Conservation (phyloP, 2,329 filamentous ascomycete genomes). For the Colletotrichum sp. region DNA sequence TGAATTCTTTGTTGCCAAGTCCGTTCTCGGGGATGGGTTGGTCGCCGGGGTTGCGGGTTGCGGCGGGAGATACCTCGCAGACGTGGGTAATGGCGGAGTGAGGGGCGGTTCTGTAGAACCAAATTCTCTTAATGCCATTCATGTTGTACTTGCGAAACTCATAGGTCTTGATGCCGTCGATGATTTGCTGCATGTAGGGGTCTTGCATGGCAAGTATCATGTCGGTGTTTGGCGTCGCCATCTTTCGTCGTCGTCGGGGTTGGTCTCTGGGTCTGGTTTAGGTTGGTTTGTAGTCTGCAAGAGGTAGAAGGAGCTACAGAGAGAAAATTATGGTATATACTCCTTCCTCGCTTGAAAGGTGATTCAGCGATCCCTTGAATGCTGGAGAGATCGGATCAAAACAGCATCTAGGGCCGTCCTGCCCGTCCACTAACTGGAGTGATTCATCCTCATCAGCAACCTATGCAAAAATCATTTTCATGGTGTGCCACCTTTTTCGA, state of each 20-base stretch:
- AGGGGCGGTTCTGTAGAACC: conserved; percentile 31
- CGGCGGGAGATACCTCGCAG: conserved; percentile 23
- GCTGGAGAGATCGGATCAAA: not conserved
- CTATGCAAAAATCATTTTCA: not conserved
- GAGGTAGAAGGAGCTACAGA: not conserved
- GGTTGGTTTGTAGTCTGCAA: not conserved
- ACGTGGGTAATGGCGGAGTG: conserved; percentile 30
- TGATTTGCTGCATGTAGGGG: conserved; percentile 27
- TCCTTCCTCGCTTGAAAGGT: not conserved
- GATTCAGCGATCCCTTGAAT: not conserved
- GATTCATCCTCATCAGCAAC: not conserved
- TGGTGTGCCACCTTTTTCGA: not conserved
- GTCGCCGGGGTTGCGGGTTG: conserved; percentile 22
- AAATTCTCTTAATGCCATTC: conserved; percentile 26
- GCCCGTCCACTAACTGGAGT: not conserved
- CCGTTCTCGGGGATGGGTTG: conserved; percentile 23
- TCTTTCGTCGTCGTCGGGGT: not conserved
- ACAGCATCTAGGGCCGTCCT: not conserved
- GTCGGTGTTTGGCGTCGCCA: not conserved
- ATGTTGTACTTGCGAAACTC: conserved; percentile 31
- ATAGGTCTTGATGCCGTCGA: conserved; percentile 29
- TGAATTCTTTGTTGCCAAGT: conserved; percentile 30
- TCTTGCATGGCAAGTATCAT: not conserved
- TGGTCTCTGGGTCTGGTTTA: not conserved
- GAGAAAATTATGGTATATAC: not conserved